Conservation (phyloP, 1,139 yeast genomes). For the Candida neerlandica region DNA sequence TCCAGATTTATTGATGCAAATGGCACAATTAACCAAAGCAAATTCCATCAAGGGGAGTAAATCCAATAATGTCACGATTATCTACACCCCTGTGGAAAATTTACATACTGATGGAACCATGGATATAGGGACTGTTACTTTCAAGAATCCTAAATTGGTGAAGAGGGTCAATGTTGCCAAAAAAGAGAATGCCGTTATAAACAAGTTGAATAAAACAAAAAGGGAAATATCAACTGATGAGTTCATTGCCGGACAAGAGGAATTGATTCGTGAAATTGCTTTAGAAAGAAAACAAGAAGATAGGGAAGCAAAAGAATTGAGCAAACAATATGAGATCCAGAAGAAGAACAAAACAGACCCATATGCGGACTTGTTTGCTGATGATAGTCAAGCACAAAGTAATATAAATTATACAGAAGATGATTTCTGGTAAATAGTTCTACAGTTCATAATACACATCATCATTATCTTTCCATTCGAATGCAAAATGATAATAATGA, state of each 20-base stretch:
- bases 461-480: not conserved
- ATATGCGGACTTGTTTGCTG: slow-evolving; percentile 58
- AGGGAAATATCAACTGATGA: slow-evolving; percentile 49
- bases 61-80: slow-evolving; percentile 64
- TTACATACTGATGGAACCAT: slow-evolving; percentile 69
- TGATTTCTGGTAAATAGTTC: slow-evolving; percentile 52
- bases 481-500: not conserved
- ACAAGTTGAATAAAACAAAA: slow-evolving; percentile 68
- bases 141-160: slow-evolving; percentile 57
- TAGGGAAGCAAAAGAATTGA: slow-evolving; percentile 28
- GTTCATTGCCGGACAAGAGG: slow-evolving; percentile 49
- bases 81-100: slow-evolving; percentile 79
- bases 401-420: slow-evolving; percentile 66
- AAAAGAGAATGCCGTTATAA: slow-evolving; percentile 64
- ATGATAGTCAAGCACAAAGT: slow-evolving; percentile 45
- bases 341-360: slow-evolving; percentile 45
- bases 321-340: slow-evolving; percentile 23
- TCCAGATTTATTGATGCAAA: slow-evolving; percentile 53
- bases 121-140: slow-evolving; percentile 86
- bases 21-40: slow-evolving; percentile 79
- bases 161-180: slow-evolving; percentile 57
- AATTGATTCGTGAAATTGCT: slow-evolving; percentile 37
- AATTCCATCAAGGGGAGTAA: slow-evolving; percentile 82
- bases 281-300: slow-evolving; percentile 37
- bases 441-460: not conserved